Evolutionary conservation across 2,329 filamentous ascomycete genomes (phyloP).

Genomic region (Cylindrodendrum hubeiense): DNA sequence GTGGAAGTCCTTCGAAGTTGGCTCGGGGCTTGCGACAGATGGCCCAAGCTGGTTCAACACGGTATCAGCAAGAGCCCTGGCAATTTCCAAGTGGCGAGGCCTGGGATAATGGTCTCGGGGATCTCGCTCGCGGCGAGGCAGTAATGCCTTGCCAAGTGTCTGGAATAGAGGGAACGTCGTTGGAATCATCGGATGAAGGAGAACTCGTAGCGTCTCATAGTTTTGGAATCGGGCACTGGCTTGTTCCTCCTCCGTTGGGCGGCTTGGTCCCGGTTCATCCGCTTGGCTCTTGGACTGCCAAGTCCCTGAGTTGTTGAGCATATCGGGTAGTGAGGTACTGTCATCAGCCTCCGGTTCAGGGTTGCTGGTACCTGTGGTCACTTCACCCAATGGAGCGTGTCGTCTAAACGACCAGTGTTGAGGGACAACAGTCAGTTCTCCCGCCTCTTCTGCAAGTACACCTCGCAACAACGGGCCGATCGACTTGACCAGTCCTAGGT

Average conservation of each 20-base stretch:
- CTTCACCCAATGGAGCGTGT: slow-evolving; percentile 43
- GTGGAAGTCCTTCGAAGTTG: slow-evolving; percentile 74
- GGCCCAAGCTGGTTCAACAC: slow-evolving; percentile 75
- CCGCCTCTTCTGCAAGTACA: slow-evolving; percentile 87
- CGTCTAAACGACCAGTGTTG: slow-evolving; percentile 68
- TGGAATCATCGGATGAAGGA: slow-evolving; percentile 83
- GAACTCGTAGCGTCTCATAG: slow-evolving; percentile 79
- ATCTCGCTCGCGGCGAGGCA: slow-evolving; percentile 74
- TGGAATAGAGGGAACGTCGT: slow-evolving; percentile 90
- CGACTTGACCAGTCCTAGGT: slow-evolving; percentile 77
- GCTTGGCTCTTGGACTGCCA: slow-evolving; percentile 41
- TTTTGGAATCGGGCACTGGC: slow-evolving; percentile 72
- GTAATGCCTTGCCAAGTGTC: slow-evolving; percentile 83
- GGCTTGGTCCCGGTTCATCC: slow-evolving; percentile 38
- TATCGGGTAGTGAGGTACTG: slow-evolving; percentile 48
- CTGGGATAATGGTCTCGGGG: slow-evolving; percentile 70
- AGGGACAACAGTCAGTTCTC: slow-evolving; percentile 80
- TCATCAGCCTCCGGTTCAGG: slow-evolving; percentile 45
- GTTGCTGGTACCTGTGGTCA: slow-evolving; percentile 28
- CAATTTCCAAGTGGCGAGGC: slow-evolving; percentile 66
- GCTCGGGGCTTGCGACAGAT: slow-evolving; percentile 56
- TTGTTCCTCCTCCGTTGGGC: slow-evolving; percentile 58
- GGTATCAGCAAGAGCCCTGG: slow-evolving; percentile 77
- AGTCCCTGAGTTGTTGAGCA: slow-evolving; percentile 44
- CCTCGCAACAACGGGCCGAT: slow-evolving; percentile 84